Evolutionary conservation across 225 moss, liverwort and hornwort species (phyloP).

Genomic region (Bryoerythrophyllum caledonicum): DNA sequence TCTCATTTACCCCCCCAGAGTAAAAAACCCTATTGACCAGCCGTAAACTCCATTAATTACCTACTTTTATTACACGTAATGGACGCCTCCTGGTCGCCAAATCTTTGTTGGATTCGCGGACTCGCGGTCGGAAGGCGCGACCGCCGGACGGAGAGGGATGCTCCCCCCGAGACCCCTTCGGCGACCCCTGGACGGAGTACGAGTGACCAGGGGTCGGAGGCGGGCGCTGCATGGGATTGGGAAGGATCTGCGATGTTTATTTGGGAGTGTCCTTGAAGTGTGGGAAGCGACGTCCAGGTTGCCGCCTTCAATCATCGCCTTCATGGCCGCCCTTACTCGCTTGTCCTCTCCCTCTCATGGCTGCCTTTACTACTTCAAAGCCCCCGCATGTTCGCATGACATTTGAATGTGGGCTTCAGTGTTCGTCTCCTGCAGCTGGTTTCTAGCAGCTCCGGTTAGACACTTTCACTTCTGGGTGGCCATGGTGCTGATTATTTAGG

Average conservation of each 20-base stretch:
- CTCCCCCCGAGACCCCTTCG: too few species aligned
- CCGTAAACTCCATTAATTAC: background rate
- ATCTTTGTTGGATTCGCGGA: conserved; percentile 35
- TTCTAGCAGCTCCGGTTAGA: background rate
- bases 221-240: too few species aligned
- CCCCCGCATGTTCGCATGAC: background rate
- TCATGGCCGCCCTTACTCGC: conserved; percentile 31
- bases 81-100: conserved; percentile 6
- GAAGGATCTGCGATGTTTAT: conserved; percentile 22
- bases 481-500: too few species aligned
- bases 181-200: background rate
- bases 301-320: conserved; percentile 49
- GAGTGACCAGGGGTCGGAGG: conserved; percentile 32
- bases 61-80: background rate
- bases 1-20: too few species aligned
- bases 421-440: background rate
- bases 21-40: conserved; percentile 17
- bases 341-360: conserved; percentile 22
- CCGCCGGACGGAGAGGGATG: too few species aligned
- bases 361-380: background rate
- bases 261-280: conserved; percentile 47
- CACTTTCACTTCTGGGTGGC: too few species aligned
- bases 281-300: conserved; percentile 40
- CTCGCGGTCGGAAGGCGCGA: background rate
- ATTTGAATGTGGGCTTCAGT: too few species aligned